Evolutionary conservation across 2,329 filamentous ascomycete species (phyloP).

Genomic region (Zymoseptoria pseudotritici): DNA sequence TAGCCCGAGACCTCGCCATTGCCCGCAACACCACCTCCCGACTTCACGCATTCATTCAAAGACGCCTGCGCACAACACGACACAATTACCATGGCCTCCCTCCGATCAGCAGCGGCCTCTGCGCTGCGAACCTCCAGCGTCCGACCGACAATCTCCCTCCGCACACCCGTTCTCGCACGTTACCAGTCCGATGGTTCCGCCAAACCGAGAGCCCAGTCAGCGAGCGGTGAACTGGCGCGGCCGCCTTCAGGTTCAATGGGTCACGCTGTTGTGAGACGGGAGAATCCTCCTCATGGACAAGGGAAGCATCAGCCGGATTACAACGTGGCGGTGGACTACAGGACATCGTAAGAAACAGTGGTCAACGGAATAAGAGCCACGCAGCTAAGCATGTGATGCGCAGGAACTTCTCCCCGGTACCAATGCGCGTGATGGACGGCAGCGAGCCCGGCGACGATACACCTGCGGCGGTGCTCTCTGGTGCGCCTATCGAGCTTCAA

Average conservation of each 20-base stretch:
- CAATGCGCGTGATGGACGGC: conserved; percentile 82
- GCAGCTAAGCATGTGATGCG: conserved; percentile 2
- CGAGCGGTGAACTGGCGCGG: background rate
- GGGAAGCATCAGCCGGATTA: conserved; percentile 72
- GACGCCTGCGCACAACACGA: conserved; percentile 1
- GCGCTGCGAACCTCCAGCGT: conserved; percentile 32
- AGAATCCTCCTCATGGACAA: conserved; percentile 44
- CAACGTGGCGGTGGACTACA: conserved; percentile 71
- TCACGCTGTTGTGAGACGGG: conserved; percentile 39
- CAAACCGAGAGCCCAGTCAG: background rate
- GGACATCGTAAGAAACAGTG: conserved; percentile 65
- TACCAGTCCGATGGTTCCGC: conserved; percentile 10
- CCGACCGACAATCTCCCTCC: conserved; percentile 19
- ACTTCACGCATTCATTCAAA: conserved; percentile 4
- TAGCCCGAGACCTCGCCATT: background rate
- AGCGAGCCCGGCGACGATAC: conserved; percentile 70
- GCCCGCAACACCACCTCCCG: conserved; percentile 10
- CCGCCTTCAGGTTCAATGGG: conserved; percentile 6
- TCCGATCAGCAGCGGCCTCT: conserved; percentile 30
- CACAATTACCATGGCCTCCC: conserved; percentile 14
- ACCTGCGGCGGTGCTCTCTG: conserved; percentile 79
- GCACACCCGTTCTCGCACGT: conserved; percentile 17
- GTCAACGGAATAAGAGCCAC: background rate
- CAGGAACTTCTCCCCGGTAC: conserved; percentile 85
- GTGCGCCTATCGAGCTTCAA: conserved; percentile 88